Evolutionary conservation across 1,139 yeast species (phyloP).

Genomic region (Diutina ranongensis): DNA sequence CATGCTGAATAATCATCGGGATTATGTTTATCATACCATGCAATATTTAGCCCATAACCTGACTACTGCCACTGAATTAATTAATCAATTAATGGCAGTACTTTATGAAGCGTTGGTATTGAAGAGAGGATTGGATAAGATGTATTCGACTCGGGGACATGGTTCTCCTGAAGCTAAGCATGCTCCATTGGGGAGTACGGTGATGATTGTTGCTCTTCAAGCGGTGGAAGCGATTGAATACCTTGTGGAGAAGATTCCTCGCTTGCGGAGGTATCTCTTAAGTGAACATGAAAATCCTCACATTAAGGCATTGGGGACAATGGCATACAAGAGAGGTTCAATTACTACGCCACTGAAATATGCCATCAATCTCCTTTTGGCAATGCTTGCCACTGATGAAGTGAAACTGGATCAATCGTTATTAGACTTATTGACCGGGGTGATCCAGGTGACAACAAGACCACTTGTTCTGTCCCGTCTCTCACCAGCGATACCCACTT

Average conservation of each 20-base stretch:
- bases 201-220: constrained; percentile 64
- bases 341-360: constrained; percentile 26
- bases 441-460: background rate
- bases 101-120: constrained; percentile 64
- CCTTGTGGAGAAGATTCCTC: constrained; percentile 57
- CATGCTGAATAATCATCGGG: constrained; percentile 55
- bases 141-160: constrained; percentile 43
- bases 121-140: constrained; percentile 49
- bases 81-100: constrained; percentile 56
- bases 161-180: constrained; percentile 8
- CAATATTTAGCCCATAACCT: constrained; percentile 63
- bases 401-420: constrained; percentile 16
- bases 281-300: constrained; percentile 66
- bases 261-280: constrained; percentile 63
- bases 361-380: constrained; percentile 63
- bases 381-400: constrained; percentile 24
- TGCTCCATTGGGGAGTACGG: constrained; percentile 51
- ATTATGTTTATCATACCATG: constrained; percentile 53
- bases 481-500: constrained; percentile 45
- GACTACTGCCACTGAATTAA: constrained; percentile 69
- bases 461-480: background rate
- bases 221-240: constrained; percentile 66
- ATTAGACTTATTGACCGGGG: background rate
- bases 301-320: constrained; percentile 35
- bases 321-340: constrained; percentile 22